Evolutionary conservation across 768 basidiomycete genomes (phyloP).

Genomic region (Pisolithus albus): DNA sequence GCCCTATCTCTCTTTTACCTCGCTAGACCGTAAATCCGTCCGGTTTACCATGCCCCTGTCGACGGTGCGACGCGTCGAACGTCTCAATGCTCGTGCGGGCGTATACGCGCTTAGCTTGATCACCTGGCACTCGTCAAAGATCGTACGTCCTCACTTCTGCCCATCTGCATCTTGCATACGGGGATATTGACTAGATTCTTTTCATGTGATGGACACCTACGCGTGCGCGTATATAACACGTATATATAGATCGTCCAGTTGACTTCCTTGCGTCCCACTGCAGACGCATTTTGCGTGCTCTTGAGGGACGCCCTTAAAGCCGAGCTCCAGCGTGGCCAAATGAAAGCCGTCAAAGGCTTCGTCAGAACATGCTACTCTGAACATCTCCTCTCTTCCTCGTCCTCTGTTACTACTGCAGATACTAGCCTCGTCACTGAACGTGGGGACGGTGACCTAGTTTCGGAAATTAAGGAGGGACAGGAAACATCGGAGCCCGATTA

Average conservation of each 20-base stretch:
- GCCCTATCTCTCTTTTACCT: constrained; percentile 85
- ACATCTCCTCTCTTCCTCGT: constrained; percentile 58
- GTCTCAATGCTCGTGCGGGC: constrained; percentile 87
- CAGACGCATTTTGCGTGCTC: constrained; percentile 85
- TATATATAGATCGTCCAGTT: constrained; percentile 75
- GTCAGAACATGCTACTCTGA: constrained; percentile 94
- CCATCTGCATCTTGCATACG: background rate
- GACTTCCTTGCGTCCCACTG: constrained; percentile 87
- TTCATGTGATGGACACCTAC: constrained; percentile 2
- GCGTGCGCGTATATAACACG: background rate
- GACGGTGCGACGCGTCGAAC: constrained; percentile 88
- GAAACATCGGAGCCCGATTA: constrained; percentile 46
- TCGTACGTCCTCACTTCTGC: constrained; percentile 40
- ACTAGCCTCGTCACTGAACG: constrained; percentile 44
- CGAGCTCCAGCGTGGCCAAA: constrained; percentile 83
- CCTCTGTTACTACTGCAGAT: constrained; percentile 33
- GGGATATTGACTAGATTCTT: background rate
- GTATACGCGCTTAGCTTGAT: constrained; percentile 92
- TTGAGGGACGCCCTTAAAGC: constrained; percentile 85
- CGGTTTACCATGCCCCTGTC: constrained; percentile 87
- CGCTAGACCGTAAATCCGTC: constrained; percentile 88
- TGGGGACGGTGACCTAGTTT: constrained; percentile 60
- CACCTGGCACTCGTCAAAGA: constrained; percentile 93
- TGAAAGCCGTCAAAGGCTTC: constrained; percentile 90
- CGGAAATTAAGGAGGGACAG: constrained; percentile 45